Evolutionary conservation across 2,329 filamentous ascomycete genomes (phyloP).

Genomic region (Metarhizium guizhouense): DNA sequence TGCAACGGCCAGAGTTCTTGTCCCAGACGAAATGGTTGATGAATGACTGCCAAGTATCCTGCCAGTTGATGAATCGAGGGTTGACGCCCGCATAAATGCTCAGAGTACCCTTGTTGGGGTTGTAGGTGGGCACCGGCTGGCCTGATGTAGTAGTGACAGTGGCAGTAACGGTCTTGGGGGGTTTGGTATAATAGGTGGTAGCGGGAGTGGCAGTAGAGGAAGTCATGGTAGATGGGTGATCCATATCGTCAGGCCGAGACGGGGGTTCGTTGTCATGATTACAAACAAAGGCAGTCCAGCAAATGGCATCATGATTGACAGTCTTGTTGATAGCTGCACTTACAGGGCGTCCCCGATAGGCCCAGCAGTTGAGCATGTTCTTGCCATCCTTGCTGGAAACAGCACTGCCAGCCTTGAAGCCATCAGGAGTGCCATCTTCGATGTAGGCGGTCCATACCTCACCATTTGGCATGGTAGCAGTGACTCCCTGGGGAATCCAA

Average conservation of each 20-base stretch:
- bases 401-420: slow-evolving; percentile 29
- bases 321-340: slow-evolving; percentile 30
- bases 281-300: slow-evolving; percentile 33
- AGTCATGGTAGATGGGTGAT: slow-evolving; percentile 23
- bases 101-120: slow-evolving; percentile 20
- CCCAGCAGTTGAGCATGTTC: slow-evolving; percentile 31
- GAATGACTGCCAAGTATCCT: slow-evolving; percentile 27
- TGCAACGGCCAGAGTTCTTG: slow-evolving; percentile 24
- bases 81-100: slow-evolving; percentile 24
- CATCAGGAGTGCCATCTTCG: slow-evolving; percentile 30
- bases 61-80: slow-evolving; percentile 31
- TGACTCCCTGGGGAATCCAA: slow-evolving; percentile 27
- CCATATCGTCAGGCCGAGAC: slow-evolving; percentile 25
- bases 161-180: slow-evolving; percentile 16
- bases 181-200: slow-evolving; percentile 22
- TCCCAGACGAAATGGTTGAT: slow-evolving; percentile 33
- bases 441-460: slow-evolving; percentile 33
- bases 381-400: slow-evolving; percentile 30
- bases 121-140: slow-evolving; percentile 20
- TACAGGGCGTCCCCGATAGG: slow-evolving; percentile 30
- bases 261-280: slow-evolving; percentile 26
- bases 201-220: slow-evolving; percentile 22
- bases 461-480: slow-evolving; percentile 28
- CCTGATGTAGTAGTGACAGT: slow-evolving; percentile 14
- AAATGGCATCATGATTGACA: slow-evolving; percentile 26